phyloP scores from a whole-genome alignment of 305 asterid genomes.

The Fraxinus greggii region DNA sequence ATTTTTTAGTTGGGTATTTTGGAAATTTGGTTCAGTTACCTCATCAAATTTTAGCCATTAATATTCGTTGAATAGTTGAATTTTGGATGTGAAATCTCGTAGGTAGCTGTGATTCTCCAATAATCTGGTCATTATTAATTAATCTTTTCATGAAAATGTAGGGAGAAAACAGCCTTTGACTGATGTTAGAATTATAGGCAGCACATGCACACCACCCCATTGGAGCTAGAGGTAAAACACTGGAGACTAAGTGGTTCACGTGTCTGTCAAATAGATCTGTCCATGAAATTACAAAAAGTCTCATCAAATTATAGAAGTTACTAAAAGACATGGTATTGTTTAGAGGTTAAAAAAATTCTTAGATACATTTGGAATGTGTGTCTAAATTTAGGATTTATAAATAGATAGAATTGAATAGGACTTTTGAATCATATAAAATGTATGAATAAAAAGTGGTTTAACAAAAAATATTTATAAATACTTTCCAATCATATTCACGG shows the following conservation, averaged over 20 bases:
- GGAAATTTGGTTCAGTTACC: conserved; percentile 7
- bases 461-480: too few relatives aligned
- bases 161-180: conserved; percentile 25
- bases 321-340: conserved; percentile 37
- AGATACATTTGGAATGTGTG: background rate
- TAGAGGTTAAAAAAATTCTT: background rate
- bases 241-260: conserved; percentile 58
- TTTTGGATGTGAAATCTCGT: conserved; percentile 23
- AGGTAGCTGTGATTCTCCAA: conserved; percentile 36
- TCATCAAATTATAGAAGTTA: conserved; percentile 32
- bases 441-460: background rate
- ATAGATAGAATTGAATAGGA: background rate
- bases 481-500: background rate
- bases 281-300: conserved; percentile 34
- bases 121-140: conserved; percentile 33
- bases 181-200: conserved; percentile 33
- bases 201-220: conserved; percentile 85
- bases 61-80: conserved; percentile 17
- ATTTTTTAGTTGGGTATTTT: background rate
- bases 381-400: background rate
- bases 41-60: conserved; percentile 9
- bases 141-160: conserved; percentile 22
- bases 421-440: background rate
- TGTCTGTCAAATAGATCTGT: conserved; percentile 55
- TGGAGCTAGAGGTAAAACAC: conserved; percentile 30